Conservation (phyloP, 129 eudicot species). For the Pittosporum tobira region DNA sequence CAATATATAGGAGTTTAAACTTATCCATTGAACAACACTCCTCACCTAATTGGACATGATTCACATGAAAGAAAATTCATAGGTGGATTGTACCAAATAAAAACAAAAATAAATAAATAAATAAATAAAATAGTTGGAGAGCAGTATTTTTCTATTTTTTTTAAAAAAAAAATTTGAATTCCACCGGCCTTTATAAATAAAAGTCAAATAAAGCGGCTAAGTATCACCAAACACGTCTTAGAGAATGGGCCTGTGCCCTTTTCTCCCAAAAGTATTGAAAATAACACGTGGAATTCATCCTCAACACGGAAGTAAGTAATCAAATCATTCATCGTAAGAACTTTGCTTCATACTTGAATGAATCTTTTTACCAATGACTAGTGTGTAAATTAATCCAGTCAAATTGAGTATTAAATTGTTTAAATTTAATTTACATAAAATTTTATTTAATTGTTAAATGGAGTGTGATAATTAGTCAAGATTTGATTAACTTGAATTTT, state of each 20-base stretch:
- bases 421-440: no score
- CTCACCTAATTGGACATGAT: slow-evolving; percentile 26
- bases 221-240: slow-evolving; percentile 18
- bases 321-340: background rate
- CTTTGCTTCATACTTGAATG: background rate
- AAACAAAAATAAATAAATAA: slow-evolving; percentile 15
- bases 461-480: no score
- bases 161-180: slow-evolving; percentile 7
- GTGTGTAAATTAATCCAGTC: no score
- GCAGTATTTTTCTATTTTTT: slow-evolving; percentile 26
- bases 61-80: no score
- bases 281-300: slow-evolving; percentile 4
- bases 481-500: no score
- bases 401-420: no score
- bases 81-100: slow-evolving; percentile 22
- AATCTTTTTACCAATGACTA: background rate
- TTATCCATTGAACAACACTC: slow-evolving; percentile 16
- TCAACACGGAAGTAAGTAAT: slow-evolving; percentile 4
- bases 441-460: no score
- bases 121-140: slow-evolving; percentile 13
- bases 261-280: slow-evolving; percentile 7
- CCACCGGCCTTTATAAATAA: slow-evolving; percentile 6
- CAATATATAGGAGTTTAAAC: slow-evolving; percentile 3
- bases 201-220: slow-evolving; percentile 25
- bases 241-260: slow-evolving; percentile 6